Evolutionary conservation across 441 rosid species (phyloP).

Genomic region (Arabidopsis lyrata): DNA sequence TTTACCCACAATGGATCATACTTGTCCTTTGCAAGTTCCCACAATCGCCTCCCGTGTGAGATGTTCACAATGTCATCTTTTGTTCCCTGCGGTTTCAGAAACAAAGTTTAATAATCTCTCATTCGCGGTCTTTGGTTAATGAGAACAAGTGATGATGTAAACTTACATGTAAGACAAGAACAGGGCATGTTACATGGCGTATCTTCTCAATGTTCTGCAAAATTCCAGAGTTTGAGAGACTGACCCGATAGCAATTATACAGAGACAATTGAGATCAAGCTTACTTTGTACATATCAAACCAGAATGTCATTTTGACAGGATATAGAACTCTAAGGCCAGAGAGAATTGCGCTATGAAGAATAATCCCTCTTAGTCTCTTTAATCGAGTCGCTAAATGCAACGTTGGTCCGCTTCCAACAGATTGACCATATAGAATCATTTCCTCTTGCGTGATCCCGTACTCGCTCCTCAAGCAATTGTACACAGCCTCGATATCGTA

Average conservation of each 20-base stretch:
- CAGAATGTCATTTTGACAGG: constrained; percentile 90
- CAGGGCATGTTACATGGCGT: constrained; percentile 75
- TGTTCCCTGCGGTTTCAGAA: constrained; percentile 55
- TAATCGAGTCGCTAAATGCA: constrained; percentile 60
- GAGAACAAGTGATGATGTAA: background rate
- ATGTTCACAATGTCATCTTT: constrained; percentile 62
- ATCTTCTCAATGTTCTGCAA: constrained; percentile 92
- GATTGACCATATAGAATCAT: constrained; percentile 90
- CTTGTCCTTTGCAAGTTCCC: constrained; percentile 72
- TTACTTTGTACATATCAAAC: constrained; percentile 88
- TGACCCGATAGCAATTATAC: constrained; percentile 3
- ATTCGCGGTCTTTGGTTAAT: background rate
- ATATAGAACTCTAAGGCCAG: constrained; percentile 86
- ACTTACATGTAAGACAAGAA: constrained; percentile 93
- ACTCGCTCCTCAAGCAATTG: constrained; percentile 76
- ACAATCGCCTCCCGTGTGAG: constrained; percentile 66
- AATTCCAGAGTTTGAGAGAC: constrained; percentile 21
- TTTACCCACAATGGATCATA: constrained; percentile 74
- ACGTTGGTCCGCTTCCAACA: constrained; percentile 93
- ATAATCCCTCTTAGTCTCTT: constrained; percentile 69
- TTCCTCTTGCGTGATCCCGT: constrained; percentile 73
- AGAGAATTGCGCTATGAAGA: constrained; percentile 92
- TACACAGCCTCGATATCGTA: constrained; percentile 87
- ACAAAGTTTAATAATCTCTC: background rate
- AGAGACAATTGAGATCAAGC: background rate